Conservation (phyloP, 108 stramenopile species). For the Cylindrotheca fusiformis region DNA sequence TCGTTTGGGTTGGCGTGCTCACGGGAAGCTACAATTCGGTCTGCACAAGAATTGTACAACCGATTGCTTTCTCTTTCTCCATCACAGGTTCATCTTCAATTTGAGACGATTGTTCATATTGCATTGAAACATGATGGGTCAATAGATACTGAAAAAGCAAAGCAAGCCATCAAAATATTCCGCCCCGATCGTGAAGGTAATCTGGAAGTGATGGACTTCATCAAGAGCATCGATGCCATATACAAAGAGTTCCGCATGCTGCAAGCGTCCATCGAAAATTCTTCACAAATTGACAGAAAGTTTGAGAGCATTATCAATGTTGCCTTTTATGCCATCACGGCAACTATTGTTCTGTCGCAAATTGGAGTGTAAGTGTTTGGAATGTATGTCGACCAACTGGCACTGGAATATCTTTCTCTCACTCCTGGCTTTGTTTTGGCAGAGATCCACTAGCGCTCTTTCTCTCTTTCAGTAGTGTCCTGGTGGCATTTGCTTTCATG, state of each 20-base stretch:
- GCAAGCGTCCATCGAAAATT: slow-evolving; percentile 59
- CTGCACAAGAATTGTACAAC: slow-evolving; percentile 50
- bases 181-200: slow-evolving; percentile 61
- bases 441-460: slow-evolving; percentile 37
- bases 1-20: slow-evolving; percentile 60
- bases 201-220: slow-evolving; percentile 42
- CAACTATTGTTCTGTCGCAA: slow-evolving; percentile 32
- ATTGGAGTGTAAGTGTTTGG: slow-evolving; percentile 32
- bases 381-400: neutral
- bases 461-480: slow-evolving; percentile 39
- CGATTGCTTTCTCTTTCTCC: slow-evolving; percentile 33
- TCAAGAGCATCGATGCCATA: slow-evolving; percentile 52
- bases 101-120: slow-evolving; percentile 42
- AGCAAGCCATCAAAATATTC: slow-evolving; percentile 48
- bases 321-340: slow-evolving; percentile 57
- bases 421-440: neutral
- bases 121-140: slow-evolving; percentile 28
- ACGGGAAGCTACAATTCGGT: slow-evolving; percentile 59
- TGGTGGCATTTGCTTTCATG: slow-evolving; percentile 59
- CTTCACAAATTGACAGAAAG: slow-evolving; percentile 47
- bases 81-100: slow-evolving; percentile 25
- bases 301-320: slow-evolving; percentile 66
- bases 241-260: slow-evolving; percentile 69
- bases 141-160: slow-evolving; percentile 40
- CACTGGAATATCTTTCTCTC: neutral